phyloP scores from a whole-genome alignment of 495 filamentous ascomycete genomes.

The Daldinia caldariorum region DNA sequence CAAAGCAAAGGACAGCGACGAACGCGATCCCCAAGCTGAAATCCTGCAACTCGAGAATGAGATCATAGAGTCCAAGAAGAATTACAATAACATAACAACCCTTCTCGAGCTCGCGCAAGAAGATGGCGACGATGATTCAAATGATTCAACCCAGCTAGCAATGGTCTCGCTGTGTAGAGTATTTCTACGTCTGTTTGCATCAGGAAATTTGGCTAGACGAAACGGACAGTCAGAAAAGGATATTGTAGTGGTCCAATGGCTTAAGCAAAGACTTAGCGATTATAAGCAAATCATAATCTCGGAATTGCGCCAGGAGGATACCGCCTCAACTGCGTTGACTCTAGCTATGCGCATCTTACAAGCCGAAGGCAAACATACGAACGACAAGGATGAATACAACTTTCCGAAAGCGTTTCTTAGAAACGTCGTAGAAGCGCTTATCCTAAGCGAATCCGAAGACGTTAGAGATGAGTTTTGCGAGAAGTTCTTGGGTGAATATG shows the following conservation, averaged over 20 bases:
- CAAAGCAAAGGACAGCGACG: slow-evolving; percentile 53
- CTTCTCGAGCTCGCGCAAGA: slow-evolving; percentile 69
- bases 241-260: slow-evolving; percentile 77
- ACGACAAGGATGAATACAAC: slow-evolving; percentile 66
- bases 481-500: slow-evolving; percentile 79
- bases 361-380: slow-evolving; percentile 72
- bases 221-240: slow-evolving; percentile 75
- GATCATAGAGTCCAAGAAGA: slow-evolving; percentile 81
- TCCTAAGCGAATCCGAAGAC: slow-evolving; percentile 66
- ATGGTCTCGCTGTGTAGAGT: slow-evolving; percentile 86
- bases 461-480: slow-evolving; percentile 75
- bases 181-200: slow-evolving; percentile 83
- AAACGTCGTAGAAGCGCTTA: slow-evolving; percentile 67
- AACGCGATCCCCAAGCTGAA: slow-evolving; percentile 63
- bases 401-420: slow-evolving; percentile 73
- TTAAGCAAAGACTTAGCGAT: slow-evolving; percentile 75
- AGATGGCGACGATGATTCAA: slow-evolving; percentile 46
- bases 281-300: slow-evolving; percentile 68
- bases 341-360: slow-evolving; percentile 86
- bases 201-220: slow-evolving; percentile 73
- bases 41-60: slow-evolving; percentile 78
- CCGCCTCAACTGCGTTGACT: slow-evolving; percentile 70
- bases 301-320: slow-evolving; percentile 64
- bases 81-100: slow-evolving; percentile 91
- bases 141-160: slow-evolving; percentile 61